These are phyloP conservation scores for Amphicarpaea edgeworthii DNA, from an alignment of 306 rosid species.

Conservation along the genomic window DNA sequence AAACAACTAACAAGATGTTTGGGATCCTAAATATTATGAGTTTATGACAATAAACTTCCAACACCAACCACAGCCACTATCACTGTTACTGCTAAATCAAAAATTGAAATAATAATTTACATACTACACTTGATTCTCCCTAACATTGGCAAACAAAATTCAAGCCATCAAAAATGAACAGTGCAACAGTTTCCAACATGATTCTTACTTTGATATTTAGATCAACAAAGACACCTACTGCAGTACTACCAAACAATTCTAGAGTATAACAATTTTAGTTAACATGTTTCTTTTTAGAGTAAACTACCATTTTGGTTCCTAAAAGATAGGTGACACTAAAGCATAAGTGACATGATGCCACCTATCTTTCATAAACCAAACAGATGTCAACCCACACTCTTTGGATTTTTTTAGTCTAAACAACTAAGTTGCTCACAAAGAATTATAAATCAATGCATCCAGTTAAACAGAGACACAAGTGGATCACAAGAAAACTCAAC, in stretches of 20 bases:
- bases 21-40: conserved; percentile 1
- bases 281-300: background rate
- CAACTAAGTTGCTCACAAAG: conserved; percentile 10
- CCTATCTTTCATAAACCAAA: background rate
- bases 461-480: conserved; percentile 4
- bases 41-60: conserved; percentile 27
- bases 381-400: background rate
- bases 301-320: background rate
- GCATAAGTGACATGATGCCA: background rate
- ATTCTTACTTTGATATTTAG: background rate
- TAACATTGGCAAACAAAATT: background rate
- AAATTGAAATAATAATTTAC: conserved; percentile 1
- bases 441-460: conserved; percentile 21
- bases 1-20: background rate
- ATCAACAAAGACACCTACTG: conserved; percentile 3
- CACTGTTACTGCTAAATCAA: background rate
- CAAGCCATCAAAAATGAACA: background rate
- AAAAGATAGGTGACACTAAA: background rate
- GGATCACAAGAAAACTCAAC: background rate
- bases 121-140: background rate
- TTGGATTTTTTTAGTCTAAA: background rate
- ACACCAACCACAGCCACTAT: conserved; percentile 12
- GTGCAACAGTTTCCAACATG: conserved; percentile 7
- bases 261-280: background rate
- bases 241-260: background rate